These are phyloP conservation scores for Amniculicola lignicola DNA, from an alignment of 495 filamentous ascomycete species.

Conservation along the genomic window DNA sequence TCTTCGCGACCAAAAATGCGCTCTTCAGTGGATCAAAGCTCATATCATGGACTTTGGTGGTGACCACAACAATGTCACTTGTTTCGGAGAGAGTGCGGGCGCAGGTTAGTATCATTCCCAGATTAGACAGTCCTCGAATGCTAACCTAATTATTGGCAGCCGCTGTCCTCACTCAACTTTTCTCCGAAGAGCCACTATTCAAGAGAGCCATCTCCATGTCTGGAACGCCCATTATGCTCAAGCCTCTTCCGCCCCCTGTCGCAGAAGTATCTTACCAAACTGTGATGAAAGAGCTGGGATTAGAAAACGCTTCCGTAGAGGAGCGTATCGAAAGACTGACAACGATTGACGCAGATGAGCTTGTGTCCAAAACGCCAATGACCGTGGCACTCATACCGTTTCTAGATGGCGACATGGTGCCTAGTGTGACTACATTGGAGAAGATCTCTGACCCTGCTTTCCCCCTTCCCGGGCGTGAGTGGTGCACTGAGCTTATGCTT, in stretches of 20 bases:
- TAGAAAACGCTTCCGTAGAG: constrained; percentile 34
- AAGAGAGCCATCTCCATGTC: constrained; percentile 45
- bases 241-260: constrained; percentile 36
- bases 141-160: constrained; percentile 22
- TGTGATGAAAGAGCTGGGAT: constrained; percentile 42
- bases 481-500: constrained; percentile 46
- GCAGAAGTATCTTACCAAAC: constrained; percentile 44
- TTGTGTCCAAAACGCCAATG: constrained; percentile 37
- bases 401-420: constrained; percentile 44
- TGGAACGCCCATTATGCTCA: constrained; percentile 41
- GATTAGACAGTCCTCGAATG: neutral
- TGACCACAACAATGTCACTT: constrained; percentile 16
- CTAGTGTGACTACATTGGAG: constrained; percentile 30
- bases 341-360: constrained; percentile 39
- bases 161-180: constrained; percentile 44
- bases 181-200: constrained; percentile 43
- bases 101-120: constrained; percentile 6
- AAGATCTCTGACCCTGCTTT: constrained; percentile 17
- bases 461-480: constrained; percentile 1
- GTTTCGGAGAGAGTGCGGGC: constrained; percentile 35
- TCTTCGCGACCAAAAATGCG: constrained; percentile 31
- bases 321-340: constrained; percentile 41
- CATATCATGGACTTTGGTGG: constrained; percentile 28
- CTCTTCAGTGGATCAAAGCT: constrained; percentile 27
- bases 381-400: constrained; percentile 33